phyloP scores from a whole-genome alignment of 2,329 filamentous ascomycete species.

The Xylaria sp. region DNA sequence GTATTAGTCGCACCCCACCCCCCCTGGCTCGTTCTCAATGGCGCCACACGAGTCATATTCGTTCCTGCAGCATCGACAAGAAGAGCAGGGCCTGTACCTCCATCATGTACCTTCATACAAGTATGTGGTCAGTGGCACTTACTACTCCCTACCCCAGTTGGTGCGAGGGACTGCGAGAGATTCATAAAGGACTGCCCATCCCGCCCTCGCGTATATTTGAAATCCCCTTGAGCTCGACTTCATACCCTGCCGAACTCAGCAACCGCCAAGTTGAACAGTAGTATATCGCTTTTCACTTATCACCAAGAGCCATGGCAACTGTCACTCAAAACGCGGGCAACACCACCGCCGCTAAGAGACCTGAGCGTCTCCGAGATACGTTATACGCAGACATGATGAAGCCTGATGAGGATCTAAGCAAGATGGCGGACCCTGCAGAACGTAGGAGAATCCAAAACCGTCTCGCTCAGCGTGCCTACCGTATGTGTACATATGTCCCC shows the following conservation, averaged over 20 bases:
- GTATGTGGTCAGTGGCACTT: conserved; percentile 19
- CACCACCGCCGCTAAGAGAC: conserved; percentile 36
- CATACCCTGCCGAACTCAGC: conserved; percentile 26
- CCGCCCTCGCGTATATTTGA: conserved; percentile 33
- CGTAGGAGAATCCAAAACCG: conserved; percentile 43
- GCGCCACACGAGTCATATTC: conserved; percentile 37
- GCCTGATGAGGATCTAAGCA: conserved; percentile 43
- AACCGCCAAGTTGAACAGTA: conserved; percentile 29
- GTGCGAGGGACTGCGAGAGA: conserved; percentile 19
- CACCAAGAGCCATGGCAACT: conserved; percentile 37
- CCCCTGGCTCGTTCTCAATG: conserved; percentile 11
- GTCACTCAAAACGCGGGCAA: conserved; percentile 33
- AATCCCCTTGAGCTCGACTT: conserved; percentile 32
- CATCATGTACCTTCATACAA: conserved; percentile 7
- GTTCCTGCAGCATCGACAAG: conserved; percentile 38
- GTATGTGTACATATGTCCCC: conserved; percentile 31
- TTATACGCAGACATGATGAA: conserved; percentile 45
- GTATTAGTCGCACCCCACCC: conserved; percentile 32
- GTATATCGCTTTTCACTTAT: conserved; percentile 26
- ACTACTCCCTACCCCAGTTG: conserved; percentile 33
- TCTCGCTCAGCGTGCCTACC: conserved; percentile 42
- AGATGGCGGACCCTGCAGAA: conserved; percentile 42
- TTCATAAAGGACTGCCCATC: conserved; percentile 35
- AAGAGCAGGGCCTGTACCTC: conserved; percentile 29
- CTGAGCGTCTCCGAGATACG: conserved; percentile 42